Evolutionary conservation across 2,329 filamentous ascomycete species (phyloP).

Genomic region (Nothophoma quercina): DNA sequence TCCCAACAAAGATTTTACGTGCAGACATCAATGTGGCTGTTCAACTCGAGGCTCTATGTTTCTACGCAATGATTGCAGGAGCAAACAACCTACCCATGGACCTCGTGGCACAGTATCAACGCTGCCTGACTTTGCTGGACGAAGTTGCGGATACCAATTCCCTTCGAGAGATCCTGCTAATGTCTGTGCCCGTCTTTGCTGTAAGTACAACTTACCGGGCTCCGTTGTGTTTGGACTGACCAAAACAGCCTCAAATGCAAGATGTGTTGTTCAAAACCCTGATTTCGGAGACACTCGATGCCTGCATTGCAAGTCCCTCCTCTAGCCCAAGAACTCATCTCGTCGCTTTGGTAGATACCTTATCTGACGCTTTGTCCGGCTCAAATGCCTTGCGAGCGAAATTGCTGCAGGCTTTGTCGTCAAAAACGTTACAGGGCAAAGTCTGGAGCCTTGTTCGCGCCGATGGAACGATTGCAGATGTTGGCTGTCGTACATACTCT

Average conservation of each 20-base stretch:
- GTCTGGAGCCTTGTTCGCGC: slow-evolving; percentile 28
- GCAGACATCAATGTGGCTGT: slow-evolving; percentile 27
- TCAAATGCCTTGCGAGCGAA: slow-evolving; percentile 26
- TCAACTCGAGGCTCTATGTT: slow-evolving; percentile 41
- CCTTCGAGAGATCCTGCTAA: slow-evolving; percentile 28
- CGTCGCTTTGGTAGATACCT: slow-evolving; percentile 25
- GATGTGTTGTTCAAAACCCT: slow-evolving; percentile 24
- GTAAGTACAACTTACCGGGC: slow-evolving; percentile 26
- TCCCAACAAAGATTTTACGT: slow-evolving; percentile 38
- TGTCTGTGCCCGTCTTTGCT: slow-evolving; percentile 37
- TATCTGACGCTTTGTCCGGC: slow-evolving; percentile 21
- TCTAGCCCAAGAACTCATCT: slow-evolving; percentile 18
- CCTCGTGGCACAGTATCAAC: slow-evolving; percentile 34
- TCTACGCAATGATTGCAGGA: slow-evolving; percentile 39
- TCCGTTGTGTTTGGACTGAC: slow-evolving; percentile 7
- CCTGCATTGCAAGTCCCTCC: slow-evolving; percentile 15
- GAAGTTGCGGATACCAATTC: slow-evolving; percentile 17
- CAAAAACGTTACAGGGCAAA: slow-evolving; percentile 30
- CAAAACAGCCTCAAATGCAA: slow-evolving; percentile 28
- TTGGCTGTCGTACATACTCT: slow-evolving; percentile 25
- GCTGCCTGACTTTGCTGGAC: slow-evolving; percentile 19
- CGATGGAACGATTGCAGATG: background rate
- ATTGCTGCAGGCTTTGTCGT: slow-evolving; percentile 37
- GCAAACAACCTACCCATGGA: slow-evolving; percentile 24
- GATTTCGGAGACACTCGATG: slow-evolving; percentile 23